Evolutionary conservation across 2,329 filamentous ascomycete species (phyloP), one percentile per base, ranked within the genome.

Genomic region (Neofusicoccum ribis): DNA sequence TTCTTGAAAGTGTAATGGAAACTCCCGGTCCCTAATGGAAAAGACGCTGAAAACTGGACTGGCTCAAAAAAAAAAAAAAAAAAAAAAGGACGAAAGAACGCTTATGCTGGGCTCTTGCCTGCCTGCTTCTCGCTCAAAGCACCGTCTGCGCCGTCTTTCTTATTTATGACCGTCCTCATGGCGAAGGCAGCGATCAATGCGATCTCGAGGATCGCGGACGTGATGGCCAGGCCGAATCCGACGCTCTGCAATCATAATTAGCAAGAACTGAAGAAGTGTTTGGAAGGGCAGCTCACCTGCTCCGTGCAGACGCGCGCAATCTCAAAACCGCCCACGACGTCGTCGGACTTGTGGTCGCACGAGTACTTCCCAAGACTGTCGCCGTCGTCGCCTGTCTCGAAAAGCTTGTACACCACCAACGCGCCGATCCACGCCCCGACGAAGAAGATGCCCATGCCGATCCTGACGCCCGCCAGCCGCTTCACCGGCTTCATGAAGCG

Each of bases 371-470:
- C 50, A 39, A 65, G 27, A 15, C 56, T 62, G 1, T 61, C 37
- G 3, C 56, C 56, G 6, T 44, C 46, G 0, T 17, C 20, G 5
- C 27, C 39, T 8, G 49, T 20, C 56, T 54, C 58, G 14, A 65
- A 65, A 17, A 52, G 17, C 70, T 69, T 62, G 67, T 71, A 58
- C 63, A 70, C 79, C 0, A 65, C 67, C 9, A 66, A 65, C 15
- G 31, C 62, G 49, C 63, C 61, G 11, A 68, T 69, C 68, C 6
- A 72, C 52, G 66, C 76, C 68, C 14, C 78, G 20, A 65, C 41
- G 41, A 56, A 54, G 17, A 65, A 52, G 12, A 65, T 15, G 73
- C 68, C 69, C 8, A 54, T 59, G 11, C 69, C 27, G 37, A 67
- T 14, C 64, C 71, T 31, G 64, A 67, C 54, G 6, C 39, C 47